These are phyloP conservation scores for Triangularia verruculosa DNA, from an alignment of 2,329 filamentous ascomycete genomes.

Conservation along the genomic window DNA sequence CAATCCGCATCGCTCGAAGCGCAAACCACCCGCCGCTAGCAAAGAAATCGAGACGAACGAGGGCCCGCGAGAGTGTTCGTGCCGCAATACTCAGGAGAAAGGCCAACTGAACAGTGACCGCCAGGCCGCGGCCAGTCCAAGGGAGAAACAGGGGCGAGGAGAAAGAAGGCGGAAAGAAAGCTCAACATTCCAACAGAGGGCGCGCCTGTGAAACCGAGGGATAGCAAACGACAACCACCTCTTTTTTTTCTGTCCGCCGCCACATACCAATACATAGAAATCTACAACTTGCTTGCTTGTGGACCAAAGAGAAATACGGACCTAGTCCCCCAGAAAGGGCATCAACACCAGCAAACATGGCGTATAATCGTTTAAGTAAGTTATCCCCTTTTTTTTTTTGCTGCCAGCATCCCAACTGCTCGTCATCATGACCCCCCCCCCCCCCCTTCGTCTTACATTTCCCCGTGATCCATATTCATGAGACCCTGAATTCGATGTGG, in stretches of 20 bases:
- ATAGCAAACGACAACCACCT: background rate
- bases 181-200: constrained; percentile 11
- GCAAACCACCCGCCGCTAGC: background rate
- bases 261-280: background rate
- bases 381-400: constrained; percentile 27
- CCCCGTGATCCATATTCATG: constrained; percentile 6
- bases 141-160: background rate
- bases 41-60: constrained; percentile 4
- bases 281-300: constrained; percentile 8
- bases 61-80: background rate
- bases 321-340: constrained; percentile 12
- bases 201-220: constrained; percentile 2
- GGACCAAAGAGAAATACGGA: background rate
- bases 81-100: too few relatives aligned
- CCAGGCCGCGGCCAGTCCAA: constrained; percentile 6
- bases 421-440: constrained; percentile 20
- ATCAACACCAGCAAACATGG: constrained; percentile 48
- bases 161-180: constrained; percentile 1
- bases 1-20: background rate
- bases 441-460: constrained; percentile 12
- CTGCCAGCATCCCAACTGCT: constrained; percentile 17
- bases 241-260: background rate
- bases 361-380: constrained; percentile 73
- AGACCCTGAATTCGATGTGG: constrained; percentile 6
- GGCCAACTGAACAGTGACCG: constrained; percentile 17